A percentile compares a stretch with the other conserved stretches of the same genome.
phyloP scores from a whole-genome alignment of 1,284 basidiomycete genomes.

The Filobasidium uniguttulatum region DNA sequence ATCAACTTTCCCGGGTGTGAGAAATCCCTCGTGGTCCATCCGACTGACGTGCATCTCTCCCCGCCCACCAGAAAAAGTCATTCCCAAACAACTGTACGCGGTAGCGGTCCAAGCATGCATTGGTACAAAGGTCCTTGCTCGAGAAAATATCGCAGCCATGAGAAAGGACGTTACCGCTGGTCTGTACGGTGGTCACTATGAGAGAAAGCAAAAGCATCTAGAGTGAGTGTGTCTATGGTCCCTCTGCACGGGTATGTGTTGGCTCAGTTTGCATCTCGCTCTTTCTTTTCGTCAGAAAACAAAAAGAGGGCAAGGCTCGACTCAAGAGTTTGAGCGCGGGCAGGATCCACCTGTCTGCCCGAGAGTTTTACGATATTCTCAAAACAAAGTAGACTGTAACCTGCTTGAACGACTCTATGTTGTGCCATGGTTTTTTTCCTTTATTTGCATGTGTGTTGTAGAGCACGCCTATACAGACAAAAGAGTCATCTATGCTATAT shows the following conservation, averaged over 20 bases:
- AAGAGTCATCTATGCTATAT: no score
- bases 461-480: no score
- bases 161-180: conserved; percentile 92
- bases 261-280: no score
- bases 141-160: conserved; percentile 74
- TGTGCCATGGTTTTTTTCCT: no score
- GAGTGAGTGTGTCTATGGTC: conserved; percentile 2
- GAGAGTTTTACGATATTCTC: no score
- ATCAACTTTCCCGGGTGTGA: neutral
- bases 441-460: no score
- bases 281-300: conserved; percentile 4
- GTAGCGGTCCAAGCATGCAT: conserved; percentile 70
- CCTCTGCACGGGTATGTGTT: neutral
- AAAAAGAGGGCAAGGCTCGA: conserved; percentile 30
- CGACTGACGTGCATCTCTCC: conserved; percentile 12
- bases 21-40: neutral
- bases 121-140: conserved; percentile 72
- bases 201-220: conserved; percentile 16
- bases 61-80: conserved; percentile 54
- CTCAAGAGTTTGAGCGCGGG: conserved; percentile 25
- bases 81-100: conserved; percentile 86
- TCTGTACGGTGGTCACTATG: conserved; percentile 60
- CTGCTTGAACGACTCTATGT: no score
- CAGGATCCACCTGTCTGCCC: no score
- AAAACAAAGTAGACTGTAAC: no score